Evolutionary conservation across 164 flowering plant species (phyloP), one percentile per base, ranked within the genome.

Genomic region (Platanus orientalis): DNA sequence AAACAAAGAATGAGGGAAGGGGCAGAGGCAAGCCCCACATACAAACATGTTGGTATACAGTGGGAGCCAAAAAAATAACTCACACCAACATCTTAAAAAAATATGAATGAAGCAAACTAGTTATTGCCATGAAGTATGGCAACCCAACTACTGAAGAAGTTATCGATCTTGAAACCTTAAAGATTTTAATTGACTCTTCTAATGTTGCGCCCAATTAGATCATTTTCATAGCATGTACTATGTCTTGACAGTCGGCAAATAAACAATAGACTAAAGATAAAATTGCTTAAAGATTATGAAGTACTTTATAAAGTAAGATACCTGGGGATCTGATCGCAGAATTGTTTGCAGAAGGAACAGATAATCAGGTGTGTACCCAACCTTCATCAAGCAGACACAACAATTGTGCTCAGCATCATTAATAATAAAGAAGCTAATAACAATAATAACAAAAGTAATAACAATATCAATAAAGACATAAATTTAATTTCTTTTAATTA

Each of bases 261-360:
- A 59, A 17, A 32, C 32, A 50, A 17, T 23, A 6, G 14, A 49
- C 28, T 27, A 39, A 48, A 12, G 26, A 49, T 50, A 36, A 2
- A 62, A 36, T 17, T 6, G 2, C 28, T 19, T 2, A 14, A 44
- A 48, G 26, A 20, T 34, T 24, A 16, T 10, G 23, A 24, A 39
- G n/a, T n/a, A n/a, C n/a, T n/a, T n/a, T 52, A 27, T 48, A 4
- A 45, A 25, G 6, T 23, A 26, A 63, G 70, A 63, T 75, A 95
- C 99, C 99, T 95, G 99, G 30, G 99, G 94, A 80, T 95, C 97
- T 70, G 96, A 2, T 21, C 97, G 92, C 24, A 95, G 85, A 69
- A 95, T 95, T 59, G 97, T 95, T 83, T 92, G 99, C 75, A 95
- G 79, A 71, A 95, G 97, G 66, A 94, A 94, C 60, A 94, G 73